phyloP scores from a whole-genome alignment of 2,329 filamentous ascomycete genomes.

The Aspergillus costaricaensis region DNA sequence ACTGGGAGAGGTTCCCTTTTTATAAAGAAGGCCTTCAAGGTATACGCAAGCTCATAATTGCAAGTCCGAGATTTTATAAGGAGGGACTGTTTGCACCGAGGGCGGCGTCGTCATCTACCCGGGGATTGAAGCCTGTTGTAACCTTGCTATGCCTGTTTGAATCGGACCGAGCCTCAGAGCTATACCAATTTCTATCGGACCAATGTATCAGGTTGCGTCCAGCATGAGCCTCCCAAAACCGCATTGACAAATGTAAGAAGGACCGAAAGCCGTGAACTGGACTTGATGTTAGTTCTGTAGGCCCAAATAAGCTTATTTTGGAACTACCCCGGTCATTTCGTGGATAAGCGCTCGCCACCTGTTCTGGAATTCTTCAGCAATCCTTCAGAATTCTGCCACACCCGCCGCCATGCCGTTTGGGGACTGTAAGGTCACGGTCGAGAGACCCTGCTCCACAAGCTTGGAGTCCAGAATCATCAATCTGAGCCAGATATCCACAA shows the following conservation, averaged over 20 bases:
- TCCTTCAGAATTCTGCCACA: not conserved
- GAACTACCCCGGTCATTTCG: not conserved
- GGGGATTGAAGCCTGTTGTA: not conserved
- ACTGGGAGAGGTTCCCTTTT: not conserved
- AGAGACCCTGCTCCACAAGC: not conserved
- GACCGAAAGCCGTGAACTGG: not conserved
- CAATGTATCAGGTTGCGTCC: not conserved
- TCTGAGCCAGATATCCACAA: not conserved
- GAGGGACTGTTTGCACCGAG: not conserved
- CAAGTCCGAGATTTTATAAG: not conserved
- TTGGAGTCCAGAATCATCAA: not conserved
- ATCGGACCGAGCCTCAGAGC: not conserved
- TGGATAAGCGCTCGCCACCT: not conserved
- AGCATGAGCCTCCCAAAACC: not conserved
- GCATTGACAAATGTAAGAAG: not conserved
- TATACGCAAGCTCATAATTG: not conserved
- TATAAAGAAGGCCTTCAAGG: not conserved
- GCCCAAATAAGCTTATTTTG: not conserved
- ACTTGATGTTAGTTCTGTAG: not conserved
- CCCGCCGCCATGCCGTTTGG: too few species aligned
- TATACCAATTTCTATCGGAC: not conserved
- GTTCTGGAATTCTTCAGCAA: not conserved
- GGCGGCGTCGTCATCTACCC: not conserved
- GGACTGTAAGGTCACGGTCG: too few species aligned
- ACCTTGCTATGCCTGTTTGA: too few species aligned